These are phyloP conservation scores for Lathyrus tuberosus DNA, from an alignment of 306 rosid genomes.

Conservation along the genomic window DNA sequence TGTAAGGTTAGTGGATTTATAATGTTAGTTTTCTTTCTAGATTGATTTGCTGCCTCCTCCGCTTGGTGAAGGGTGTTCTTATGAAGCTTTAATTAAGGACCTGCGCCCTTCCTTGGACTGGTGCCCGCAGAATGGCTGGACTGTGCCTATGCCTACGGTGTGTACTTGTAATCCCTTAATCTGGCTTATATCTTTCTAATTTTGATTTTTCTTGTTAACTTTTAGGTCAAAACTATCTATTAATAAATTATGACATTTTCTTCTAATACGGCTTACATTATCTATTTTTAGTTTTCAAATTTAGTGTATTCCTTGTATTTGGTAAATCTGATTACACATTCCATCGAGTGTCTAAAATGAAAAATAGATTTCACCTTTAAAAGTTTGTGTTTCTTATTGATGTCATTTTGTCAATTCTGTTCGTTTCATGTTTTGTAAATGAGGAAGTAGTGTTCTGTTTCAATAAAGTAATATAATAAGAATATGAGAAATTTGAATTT, in stretches of 20 bases:
- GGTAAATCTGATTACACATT: not conserved
- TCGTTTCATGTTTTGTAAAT: not conserved
- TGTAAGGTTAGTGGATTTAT: conserved; percentile 51
- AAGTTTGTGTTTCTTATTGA: conserved; percentile 1
- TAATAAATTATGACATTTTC: conserved; percentile 15
- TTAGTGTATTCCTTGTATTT: not conserved
- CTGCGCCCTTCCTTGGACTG: conserved; percentile 84
- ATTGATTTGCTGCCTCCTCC: conserved; percentile 74
- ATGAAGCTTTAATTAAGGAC: conserved; percentile 61
- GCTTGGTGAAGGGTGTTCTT: conserved; percentile 69
- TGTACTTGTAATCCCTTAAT: conserved; percentile 36
- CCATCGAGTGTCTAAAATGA: not conserved
- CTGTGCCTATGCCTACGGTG: conserved; percentile 60
- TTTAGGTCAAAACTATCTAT: conserved; percentile 15
- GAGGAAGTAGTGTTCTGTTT: not conserved
- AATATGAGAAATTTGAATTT: conserved; percentile 7
- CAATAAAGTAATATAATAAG: not conserved
- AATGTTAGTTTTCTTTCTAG: conserved; percentile 45
- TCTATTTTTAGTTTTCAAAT: conserved; percentile 1
- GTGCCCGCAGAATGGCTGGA: conserved; percentile 76
- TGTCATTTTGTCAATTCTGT: conserved; percentile 15
- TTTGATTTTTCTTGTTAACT: conserved; percentile 21
- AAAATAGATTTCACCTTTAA: not conserved
- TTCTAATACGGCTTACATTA: not conserved
- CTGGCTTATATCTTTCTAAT: conserved; percentile 17